Evolutionary conservation across 345 rosid species (phyloP).

Genomic region (Arabidopsis suecica): DNA sequence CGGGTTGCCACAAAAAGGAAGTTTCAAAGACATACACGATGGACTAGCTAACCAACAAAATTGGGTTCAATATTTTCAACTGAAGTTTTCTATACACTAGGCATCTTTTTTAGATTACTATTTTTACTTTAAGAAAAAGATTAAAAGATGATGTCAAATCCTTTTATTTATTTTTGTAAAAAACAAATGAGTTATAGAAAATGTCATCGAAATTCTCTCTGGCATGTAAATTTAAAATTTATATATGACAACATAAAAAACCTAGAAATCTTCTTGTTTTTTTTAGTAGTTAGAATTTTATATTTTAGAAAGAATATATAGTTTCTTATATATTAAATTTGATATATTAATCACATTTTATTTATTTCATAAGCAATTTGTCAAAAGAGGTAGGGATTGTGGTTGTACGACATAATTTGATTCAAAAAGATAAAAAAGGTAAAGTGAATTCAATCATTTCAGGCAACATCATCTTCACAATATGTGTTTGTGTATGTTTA

Average conservation of each 20-base stretch:
- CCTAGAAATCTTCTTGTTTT: neutral
- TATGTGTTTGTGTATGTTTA: no score
- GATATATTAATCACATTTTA: neutral
- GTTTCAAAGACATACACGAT: no score
- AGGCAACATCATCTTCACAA: slow-evolving; percentile 2
- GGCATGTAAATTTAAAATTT: neutral
- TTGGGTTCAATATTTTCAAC: slow-evolving; percentile 33
- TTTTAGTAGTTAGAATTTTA: neutral
- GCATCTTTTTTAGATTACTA: neutral
- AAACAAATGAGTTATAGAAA: no score
- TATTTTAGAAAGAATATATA: neutral
- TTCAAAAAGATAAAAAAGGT: slow-evolving; percentile 2
- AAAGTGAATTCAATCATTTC: slow-evolving; percentile 21
- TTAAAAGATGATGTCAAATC: neutral
- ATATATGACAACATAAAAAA: neutral
- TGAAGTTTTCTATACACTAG: slow-evolving; percentile 17
- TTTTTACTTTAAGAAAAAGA: neutral
- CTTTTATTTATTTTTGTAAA: no score
- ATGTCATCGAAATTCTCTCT: neutral
- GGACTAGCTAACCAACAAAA: slow-evolving; percentile 34
- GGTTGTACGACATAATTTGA: slow-evolving; percentile 14
- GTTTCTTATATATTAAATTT: neutral
- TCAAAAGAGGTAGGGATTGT: neutral
- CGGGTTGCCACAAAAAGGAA: no score
- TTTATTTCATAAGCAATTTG: neutral